Conservation (phyloP, 257 asterid genomes). For the Solanum infundibuliforme region DNA sequence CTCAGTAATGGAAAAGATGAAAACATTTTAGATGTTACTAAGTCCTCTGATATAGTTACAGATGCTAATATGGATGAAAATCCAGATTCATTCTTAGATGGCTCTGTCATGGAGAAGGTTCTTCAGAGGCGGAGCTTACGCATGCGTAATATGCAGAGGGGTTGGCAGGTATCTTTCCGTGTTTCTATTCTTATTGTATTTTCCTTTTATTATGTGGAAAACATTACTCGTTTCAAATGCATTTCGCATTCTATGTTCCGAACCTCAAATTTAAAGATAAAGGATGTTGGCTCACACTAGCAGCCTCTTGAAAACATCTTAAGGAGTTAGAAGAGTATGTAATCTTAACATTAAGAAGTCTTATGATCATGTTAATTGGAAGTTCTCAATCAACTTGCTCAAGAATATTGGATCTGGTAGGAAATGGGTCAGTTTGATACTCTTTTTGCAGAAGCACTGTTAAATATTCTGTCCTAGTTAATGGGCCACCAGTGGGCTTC, state of each 20-base stretch:
- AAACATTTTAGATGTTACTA: conserved; percentile 22
- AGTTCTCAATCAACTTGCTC: neutral
- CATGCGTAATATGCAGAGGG: conserved; percentile 89
- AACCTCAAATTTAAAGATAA: neutral
- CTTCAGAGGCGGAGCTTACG: conserved; percentile 93
- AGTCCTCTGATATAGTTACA: conserved; percentile 23
- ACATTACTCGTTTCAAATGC: neutral
- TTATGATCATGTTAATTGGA: neutral
- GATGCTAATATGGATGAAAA: conserved; percentile 40
- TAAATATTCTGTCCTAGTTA: neutral
- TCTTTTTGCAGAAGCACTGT: neutral
- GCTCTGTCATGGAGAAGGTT: conserved; percentile 92
- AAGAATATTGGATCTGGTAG: neutral
- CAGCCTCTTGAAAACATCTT: neutral
- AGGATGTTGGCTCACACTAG: neutral
- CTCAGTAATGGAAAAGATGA: conserved; percentile 29
- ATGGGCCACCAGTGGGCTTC: neutral
- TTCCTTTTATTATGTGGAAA: neutral
- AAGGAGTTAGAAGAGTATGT: neutral
- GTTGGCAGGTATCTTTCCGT: conserved; percentile 66
- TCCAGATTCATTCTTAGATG: conserved; percentile 61
- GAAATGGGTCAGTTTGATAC: neutral
- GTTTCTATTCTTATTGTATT: neutral
- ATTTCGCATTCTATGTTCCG: neutral
- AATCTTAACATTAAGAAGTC: neutral